These are phyloP conservation scores for Micractinium conductrix DNA, from an alignment of 139 green algal genomes.

Conservation along the genomic window DNA sequence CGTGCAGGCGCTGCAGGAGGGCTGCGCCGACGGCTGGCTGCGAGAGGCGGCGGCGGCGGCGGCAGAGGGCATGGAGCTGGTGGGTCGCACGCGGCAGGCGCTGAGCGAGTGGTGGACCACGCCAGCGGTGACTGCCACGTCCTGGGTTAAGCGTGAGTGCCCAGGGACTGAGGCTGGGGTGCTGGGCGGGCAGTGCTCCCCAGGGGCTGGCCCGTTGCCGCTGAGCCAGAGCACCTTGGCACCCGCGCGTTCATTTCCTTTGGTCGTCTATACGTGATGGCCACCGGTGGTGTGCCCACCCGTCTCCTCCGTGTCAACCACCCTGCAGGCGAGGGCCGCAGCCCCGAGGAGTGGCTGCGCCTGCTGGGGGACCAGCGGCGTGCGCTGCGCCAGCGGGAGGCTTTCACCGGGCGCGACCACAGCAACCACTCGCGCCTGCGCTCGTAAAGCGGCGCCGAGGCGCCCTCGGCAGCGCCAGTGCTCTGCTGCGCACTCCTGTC, in stretches of 20 bases:
- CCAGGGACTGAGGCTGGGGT: background rate
- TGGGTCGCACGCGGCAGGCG: background rate
- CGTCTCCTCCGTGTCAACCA: too few species aligned
- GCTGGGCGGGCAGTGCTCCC: background rate
- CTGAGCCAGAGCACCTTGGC: background rate
- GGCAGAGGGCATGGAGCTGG: background rate
- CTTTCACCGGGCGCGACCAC: background rate
- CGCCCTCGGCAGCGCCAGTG: too few species aligned
- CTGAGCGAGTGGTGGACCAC: slow-evolving; percentile 21
- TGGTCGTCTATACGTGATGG: too few species aligned
- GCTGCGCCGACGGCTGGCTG: background rate
- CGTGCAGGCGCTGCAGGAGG: background rate
- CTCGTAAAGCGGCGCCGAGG: too few species aligned
- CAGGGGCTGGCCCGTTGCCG: background rate
- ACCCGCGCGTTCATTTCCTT: too few species aligned
- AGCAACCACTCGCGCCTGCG: background rate
- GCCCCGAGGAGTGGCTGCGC: slow-evolving; percentile 17
- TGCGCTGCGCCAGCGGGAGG: background rate
- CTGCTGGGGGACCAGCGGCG: slow-evolving; percentile 17
- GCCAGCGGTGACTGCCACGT: background rate
- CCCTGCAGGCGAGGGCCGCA: background rate
- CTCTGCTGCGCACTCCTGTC: too few species aligned
- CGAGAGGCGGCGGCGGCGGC: background rate
- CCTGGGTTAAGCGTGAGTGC: slow-evolving; percentile 27
- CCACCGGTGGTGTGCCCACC: too few species aligned